Percentiles rank a stretch among this genome's conserved stretches.
phyloP scores from a whole-genome alignment of 1,139 yeast species.

The Trichomonascaceae sp. region DNA sequence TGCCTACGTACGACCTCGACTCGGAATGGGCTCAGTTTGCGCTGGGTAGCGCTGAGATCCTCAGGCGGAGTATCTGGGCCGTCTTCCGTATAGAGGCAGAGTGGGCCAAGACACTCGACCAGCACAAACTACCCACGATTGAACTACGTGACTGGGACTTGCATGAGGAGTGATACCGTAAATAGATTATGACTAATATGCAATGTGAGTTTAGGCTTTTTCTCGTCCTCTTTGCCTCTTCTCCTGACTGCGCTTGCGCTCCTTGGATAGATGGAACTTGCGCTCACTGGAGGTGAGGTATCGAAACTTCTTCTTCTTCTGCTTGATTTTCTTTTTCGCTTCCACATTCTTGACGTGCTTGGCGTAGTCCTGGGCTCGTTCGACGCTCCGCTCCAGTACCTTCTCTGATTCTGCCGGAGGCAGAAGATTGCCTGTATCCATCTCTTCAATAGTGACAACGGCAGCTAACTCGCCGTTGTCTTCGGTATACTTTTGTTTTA shows the following conservation, averaged over 20 bases:
- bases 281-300: slow-evolving; percentile 73
- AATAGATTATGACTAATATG: neutral
- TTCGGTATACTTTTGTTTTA: slow-evolving; percentile 37
- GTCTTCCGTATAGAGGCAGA: slow-evolving; percentile 75
- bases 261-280: slow-evolving; percentile 52
- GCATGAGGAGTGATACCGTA: neutral
- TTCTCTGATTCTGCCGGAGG: slow-evolving; percentile 20
- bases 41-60: slow-evolving; percentile 58
- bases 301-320: slow-evolving; percentile 69
- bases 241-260: slow-evolving; percentile 20
- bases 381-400: slow-evolving; percentile 24
- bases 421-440: slow-evolving; percentile 17
- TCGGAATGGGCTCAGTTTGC: slow-evolving; percentile 48
- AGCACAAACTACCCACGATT: neutral
- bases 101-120: slow-evolving; percentile 21
- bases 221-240: slow-evolving; percentile 5
- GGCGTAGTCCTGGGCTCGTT: slow-evolving; percentile 24
- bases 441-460: slow-evolving; percentile 21
- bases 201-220: slow-evolving; percentile 2
- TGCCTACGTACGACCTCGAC: slow-evolving; percentile 26
- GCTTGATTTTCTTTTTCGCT: slow-evolving; percentile 3
- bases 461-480: slow-evolving; percentile 19
- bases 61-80: slow-evolving; percentile 85
- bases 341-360: slow-evolving; percentile 13
- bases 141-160: neutral